phyloP scores from a whole-genome alignment of 495 filamentous ascomycete genomes.

The Chlorociboria aeruginascens region DNA sequence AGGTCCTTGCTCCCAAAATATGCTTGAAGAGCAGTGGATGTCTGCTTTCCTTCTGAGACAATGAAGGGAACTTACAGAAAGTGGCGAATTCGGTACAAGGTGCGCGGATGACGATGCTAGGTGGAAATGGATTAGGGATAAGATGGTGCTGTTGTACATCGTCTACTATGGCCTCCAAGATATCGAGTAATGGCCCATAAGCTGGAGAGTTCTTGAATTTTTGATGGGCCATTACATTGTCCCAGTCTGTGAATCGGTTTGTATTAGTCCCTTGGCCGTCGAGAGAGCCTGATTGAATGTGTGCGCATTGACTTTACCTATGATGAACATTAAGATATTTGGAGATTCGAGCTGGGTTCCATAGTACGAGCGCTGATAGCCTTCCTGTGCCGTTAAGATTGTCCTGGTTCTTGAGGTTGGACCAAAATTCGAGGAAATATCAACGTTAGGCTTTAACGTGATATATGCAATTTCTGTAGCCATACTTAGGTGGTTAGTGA shows the following conservation, averaged over 20 bases:
- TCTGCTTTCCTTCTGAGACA: too few species aligned
- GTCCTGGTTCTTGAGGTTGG: neutral
- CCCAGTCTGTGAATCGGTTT: conserved; percentile 8
- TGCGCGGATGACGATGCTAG: neutral
- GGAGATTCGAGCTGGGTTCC: neutral
- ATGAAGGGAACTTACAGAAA: neutral
- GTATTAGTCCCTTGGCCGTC: neutral
- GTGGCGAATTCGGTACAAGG: conserved; percentile 5
- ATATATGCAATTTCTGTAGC: neutral
- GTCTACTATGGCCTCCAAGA: neutral
- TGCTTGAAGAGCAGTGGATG: too few species aligned
- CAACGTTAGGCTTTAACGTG: neutral
- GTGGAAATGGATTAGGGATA: neutral
- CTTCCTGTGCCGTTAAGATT: neutral
- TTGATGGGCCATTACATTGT: conserved; percentile 1
- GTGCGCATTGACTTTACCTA: neutral
- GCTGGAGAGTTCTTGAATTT: conserved; percentile 4
- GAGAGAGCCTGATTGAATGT: neutral
- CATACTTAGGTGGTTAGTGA: neutral
- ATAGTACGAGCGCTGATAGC: neutral
- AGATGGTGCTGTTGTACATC: conserved; percentile 7
- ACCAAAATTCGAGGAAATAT: neutral
- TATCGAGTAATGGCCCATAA: conserved; percentile 3
- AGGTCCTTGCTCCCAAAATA: too few species aligned
- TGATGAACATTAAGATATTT: neutral